Conservation (phyloP, 176 grass and related monocot genomes). For the Pontederia crassipes region DNA sequence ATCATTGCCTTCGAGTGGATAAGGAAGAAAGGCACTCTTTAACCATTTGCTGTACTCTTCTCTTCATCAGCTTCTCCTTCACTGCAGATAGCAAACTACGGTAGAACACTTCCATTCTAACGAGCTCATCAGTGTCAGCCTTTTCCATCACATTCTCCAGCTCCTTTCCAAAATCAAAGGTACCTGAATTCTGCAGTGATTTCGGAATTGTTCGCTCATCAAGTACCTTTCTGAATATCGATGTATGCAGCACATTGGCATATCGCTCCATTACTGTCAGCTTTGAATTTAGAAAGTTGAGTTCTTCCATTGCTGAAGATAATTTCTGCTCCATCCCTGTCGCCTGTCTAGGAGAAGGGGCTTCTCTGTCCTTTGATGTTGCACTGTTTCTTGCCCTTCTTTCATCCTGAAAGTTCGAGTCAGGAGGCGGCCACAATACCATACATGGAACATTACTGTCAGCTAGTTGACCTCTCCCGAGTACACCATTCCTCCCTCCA, state of each 20-base stretch:
- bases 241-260: conserved; percentile 81
- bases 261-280: conserved; percentile 76
- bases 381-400: conserved; percentile 5
- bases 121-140: conserved; percentile 64
- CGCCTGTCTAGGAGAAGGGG: conserved; percentile 2
- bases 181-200: conserved; percentile 53
- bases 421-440: conserved; percentile 76
- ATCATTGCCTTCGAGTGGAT: conserved; percentile 32
- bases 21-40: conserved; percentile 62
- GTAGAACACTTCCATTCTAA: conserved; percentile 75
- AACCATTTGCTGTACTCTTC: conserved; percentile 64
- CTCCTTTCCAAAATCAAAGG: conserved; percentile 85
- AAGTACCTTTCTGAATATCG: conserved; percentile 78
- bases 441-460: conserved; percentile 68
- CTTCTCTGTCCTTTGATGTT: conserved; percentile 26
- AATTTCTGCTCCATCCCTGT: conserved; percentile 47
- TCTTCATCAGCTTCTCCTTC: conserved; percentile 84
- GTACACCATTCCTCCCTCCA: conserved; percentile 72
- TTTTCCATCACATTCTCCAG: conserved; percentile 70
- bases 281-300: conserved; percentile 49
- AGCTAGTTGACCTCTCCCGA: conserved; percentile 45
- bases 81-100: conserved; percentile 62
- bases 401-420: conserved; percentile 34
- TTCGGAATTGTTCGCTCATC: conserved; percentile 51
- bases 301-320: conserved; percentile 47